Conservation (phyloP, 2,329 filamentous ascomycete species). For the Sporothrix brunneoviolacea region DNA sequence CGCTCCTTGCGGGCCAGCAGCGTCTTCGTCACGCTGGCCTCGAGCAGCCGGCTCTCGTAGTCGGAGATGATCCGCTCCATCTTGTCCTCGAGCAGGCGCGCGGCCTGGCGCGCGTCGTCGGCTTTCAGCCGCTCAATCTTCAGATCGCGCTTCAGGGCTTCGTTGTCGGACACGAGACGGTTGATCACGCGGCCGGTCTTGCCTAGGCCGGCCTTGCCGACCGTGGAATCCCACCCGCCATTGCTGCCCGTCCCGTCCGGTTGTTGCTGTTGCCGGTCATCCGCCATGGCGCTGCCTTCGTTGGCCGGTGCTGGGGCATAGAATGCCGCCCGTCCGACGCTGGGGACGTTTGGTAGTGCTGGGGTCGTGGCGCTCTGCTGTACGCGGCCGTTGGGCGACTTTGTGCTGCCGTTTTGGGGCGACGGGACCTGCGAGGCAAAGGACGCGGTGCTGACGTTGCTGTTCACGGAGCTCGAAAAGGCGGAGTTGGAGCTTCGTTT, state of each 20-base stretch:
- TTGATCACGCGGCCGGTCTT: conserved; percentile 77
- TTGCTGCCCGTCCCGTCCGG: conserved; percentile 30
- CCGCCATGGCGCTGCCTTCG: background rate
- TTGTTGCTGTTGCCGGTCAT: conserved; percentile 21
- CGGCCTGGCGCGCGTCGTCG: conserved; percentile 64
- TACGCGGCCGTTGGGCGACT: conserved; percentile 30
- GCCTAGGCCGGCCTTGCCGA: conserved; percentile 62
- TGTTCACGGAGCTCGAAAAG: conserved; percentile 51
- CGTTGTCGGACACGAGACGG: conserved; percentile 72
- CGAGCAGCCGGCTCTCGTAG: conserved; percentile 62
- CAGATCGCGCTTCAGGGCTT: conserved; percentile 67
- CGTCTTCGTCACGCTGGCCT: conserved; percentile 64
- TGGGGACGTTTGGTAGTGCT: background rate
- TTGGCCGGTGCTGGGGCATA: background rate
- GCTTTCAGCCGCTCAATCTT: conserved; percentile 58
- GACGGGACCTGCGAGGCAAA: conserved; percentile 28
- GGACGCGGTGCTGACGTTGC: conserved; percentile 44
- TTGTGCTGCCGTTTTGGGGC: conserved; percentile 22
- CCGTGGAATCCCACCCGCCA: conserved; percentile 56
- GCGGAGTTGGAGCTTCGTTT: conserved; percentile 35
- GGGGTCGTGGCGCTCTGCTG: conserved; percentile 25
- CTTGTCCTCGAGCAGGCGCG: conserved; percentile 62
- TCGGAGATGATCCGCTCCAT: conserved; percentile 62
- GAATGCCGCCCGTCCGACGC: background rate
- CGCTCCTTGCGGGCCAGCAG: conserved; percentile 66